phyloP scores from a whole-genome alignment of 73 alveolate genomes.

The Paramecium octaurelia region DNA sequence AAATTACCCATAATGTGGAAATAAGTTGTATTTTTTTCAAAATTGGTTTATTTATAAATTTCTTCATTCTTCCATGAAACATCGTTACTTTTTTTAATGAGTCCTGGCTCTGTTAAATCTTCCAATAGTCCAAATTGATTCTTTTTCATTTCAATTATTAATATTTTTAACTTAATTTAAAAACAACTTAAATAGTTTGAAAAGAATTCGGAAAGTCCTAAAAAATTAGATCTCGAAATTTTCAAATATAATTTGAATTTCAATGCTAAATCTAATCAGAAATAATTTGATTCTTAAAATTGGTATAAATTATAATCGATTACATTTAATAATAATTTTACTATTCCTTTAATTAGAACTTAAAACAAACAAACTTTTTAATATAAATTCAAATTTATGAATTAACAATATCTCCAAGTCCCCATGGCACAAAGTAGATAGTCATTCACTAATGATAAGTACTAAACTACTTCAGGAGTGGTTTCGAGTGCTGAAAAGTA shows the following conservation, averaged over 20 bases:
- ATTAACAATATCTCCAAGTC: neutral
- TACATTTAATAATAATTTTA: neutral
- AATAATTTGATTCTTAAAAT: neutral
- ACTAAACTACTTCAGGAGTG: neutral
- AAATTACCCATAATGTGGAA: conserved; percentile 50
- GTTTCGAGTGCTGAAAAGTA: neutral
- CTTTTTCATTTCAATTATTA: neutral
- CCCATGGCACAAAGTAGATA: neutral
- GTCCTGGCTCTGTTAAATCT: neutral
- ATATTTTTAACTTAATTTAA: neutral
- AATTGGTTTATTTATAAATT: neutral
- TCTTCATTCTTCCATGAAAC: neutral
- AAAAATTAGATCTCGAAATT: neutral
- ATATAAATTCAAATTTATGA: neutral
- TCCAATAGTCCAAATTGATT: neutral
- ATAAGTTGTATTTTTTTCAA: neutral
- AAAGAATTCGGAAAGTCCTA: neutral
- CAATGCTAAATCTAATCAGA: neutral
- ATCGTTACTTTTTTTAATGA: neutral
- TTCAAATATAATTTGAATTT: neutral
- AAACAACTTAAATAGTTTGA: neutral
- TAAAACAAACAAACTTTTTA: neutral
- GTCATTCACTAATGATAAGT: neutral
- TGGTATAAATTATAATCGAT: neutral
- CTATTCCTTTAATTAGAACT: neutral